phyloP scores from a whole-genome alignment of 352 stramenopile species.

The Stramenopiles sp. region DNA sequence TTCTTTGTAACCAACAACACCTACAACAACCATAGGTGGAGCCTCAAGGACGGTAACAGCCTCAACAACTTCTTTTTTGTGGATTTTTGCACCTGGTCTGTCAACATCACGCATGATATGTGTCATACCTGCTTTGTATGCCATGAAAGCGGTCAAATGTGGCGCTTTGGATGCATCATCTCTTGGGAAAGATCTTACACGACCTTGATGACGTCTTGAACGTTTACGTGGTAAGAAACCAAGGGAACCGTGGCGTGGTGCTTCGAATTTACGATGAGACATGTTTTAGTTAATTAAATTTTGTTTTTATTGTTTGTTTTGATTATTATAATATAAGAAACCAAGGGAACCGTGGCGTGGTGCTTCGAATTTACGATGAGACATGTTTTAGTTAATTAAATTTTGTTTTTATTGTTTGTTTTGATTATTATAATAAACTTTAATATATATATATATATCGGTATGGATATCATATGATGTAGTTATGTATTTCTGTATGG shows the following conservation, averaged over 20 bases:
- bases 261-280: conserved; percentile 95
- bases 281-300: conserved; percentile 49
- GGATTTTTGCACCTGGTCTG: conserved; percentile 92
- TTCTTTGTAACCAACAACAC: conserved; percentile 98
- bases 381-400: conserved; percentile 62
- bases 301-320: conserved; percentile 94
- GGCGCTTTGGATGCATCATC: conserved; percentile 82
- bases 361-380: conserved; percentile 93
- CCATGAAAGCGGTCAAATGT: conserved; percentile 99
- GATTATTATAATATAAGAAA: conserved; percentile 99
- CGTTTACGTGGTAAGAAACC: conserved; percentile 99
- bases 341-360: conserved; percentile 88
- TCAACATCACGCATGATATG: conserved; percentile 97
- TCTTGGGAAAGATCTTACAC: conserved; percentile 95
- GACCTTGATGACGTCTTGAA: conserved; percentile 95
- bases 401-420: conserved; percentile 95
- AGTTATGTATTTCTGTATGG: no score
- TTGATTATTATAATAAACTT: conserved; percentile 99
- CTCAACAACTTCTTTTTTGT: conserved; percentile 99
- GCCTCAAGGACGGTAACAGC: conserved; percentile 98
- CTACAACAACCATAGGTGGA: conserved; percentile 96
- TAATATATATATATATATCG: no score
- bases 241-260: conserved; percentile 83
- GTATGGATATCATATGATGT: no score
- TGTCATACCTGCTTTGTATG: conserved; percentile 99